Percentiles rank a stretch among this genome's conserved stretches.
Evolutionary conservation across 768 basidiomycete species (phyloP).

Genomic region (Tulasnella sp.): DNA sequence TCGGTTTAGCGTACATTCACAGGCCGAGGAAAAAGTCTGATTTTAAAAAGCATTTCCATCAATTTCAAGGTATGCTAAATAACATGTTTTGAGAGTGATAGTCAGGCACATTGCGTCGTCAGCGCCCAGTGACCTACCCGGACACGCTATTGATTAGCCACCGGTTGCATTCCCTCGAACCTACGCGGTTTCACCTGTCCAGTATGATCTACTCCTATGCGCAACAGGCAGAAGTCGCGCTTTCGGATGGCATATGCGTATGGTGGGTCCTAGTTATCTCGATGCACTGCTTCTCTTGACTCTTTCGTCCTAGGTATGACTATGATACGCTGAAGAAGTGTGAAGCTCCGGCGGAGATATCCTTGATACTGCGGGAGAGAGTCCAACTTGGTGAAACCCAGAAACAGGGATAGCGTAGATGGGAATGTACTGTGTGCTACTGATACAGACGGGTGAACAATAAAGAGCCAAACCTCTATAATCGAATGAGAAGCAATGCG

Average conservation of each 20-base stretch:
- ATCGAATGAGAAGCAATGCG: background rate
- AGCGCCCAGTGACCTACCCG: slow-evolving; percentile 60
- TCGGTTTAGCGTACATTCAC: slow-evolving; percentile 25
- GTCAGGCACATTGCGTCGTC: background rate
- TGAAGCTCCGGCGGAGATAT: slow-evolving; percentile 1
- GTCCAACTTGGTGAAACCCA: background rate
- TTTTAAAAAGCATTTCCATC: slow-evolving; percentile 57
- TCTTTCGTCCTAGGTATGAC: slow-evolving; percentile 28
- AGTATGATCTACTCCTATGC: slow-evolving; percentile 46
- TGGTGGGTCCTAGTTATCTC: slow-evolving; percentile 39
- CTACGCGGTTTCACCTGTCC: slow-evolving; percentile 38
- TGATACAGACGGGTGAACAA: background rate
- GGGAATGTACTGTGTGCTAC: background rate
- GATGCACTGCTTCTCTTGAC: background rate
- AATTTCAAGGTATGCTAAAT: slow-evolving; percentile 33
- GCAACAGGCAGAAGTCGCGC: slow-evolving; percentile 51
- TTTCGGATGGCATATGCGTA: slow-evolving; percentile 50
- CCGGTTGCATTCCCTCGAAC: slow-evolving; percentile 24
- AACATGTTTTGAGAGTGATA: background rate
- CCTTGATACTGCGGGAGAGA: background rate
- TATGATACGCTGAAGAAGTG: slow-evolving; percentile 50
- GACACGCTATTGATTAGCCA: slow-evolving; percentile 42
- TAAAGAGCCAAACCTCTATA: background rate
- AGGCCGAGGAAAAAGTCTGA: slow-evolving; percentile 55
- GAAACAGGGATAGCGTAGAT: background rate